Base-by-base conservation (phyloP, 2,329 filamentous ascomycete genomes). In the Aureobasidium sp. region DNA sequence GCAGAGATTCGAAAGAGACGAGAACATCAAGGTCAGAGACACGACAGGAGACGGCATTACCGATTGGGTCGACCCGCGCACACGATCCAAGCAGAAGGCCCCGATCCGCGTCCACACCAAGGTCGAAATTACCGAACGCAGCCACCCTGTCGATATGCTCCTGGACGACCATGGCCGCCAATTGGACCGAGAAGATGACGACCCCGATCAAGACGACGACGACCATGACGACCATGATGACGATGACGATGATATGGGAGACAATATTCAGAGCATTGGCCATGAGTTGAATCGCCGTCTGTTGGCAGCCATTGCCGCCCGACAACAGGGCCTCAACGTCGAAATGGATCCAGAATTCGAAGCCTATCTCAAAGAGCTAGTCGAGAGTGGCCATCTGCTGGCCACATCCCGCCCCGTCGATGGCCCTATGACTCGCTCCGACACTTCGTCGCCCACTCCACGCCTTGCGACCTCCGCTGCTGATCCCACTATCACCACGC, bases 1-100 rank as follows among this genome's bases (percentile, higher is more conserved):
- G 71, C 87, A 91, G 71, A 84, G 88, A 61, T 93, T 86, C 70
- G 89, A 93, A 77, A 81, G 82, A 62, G 89, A 92, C 70, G 87
- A 91, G 69, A 85, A 85, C 37, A 81, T 88, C 63, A 76, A 75
- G 34, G 90, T 93, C 65, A 75, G 77, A 52, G 89, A 93, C 70
- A 91, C 89, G 6, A 87, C 88, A 1, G 83, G 82, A 57, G 86
- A 89, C 68, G 86, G 83, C 27, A 86, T 92, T 62, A 76, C 78
- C 3, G 80, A 83, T 63, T 91, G 82, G 82, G 77, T 85, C 25
- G 79, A 82, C 60, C 79, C 77, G 14, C 74, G 77, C 34, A 31
- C 20, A 17, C 20, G 12, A 11, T n/a, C 22, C 70, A 74, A 69
- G 20, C 64, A 69, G 37, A 69, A 68, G 62, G 37, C 39, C 27